Evolutionary conservation across 805 yeast genomes (phyloP), one percentile per base, ranked within the genome.

Genomic region (Metschnikowia rubicola): DNA sequence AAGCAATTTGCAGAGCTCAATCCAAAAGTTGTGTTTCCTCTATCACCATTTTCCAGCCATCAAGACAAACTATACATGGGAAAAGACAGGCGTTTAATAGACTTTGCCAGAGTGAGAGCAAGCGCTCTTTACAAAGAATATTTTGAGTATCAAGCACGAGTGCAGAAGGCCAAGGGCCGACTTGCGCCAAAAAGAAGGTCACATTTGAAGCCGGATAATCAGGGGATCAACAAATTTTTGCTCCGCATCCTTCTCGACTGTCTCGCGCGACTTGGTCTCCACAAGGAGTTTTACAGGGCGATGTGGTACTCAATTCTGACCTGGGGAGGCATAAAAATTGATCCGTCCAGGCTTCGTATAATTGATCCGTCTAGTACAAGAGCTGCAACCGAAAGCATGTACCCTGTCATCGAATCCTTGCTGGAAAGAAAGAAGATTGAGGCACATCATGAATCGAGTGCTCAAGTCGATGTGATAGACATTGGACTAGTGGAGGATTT

Each of bases 281-380:
- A 58, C 21, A 52, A 54, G 13, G 72, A 68, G 43, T 66, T 66
- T 44, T 48, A 63, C 31, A 44, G 56, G 17, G 59, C 64, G 6
- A 54, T 66, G 32, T 71, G 74, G 74, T 63, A 61, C 40, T 49
- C 62, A 2, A 56, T 71, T 31, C 55, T 57, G 45, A 58, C 58
- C 40, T 70, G 70, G 68, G 75, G 69, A 7, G 72, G 71, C 2
- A 40, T 53, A 34, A 41, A 39, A 30, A 35, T 53, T 4, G 52
- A 51, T 29, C 41, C 35, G 8, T 32, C 35, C 10, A 19, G 39
- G 19, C 48, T 53, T n/a, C 43, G 41, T 9, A 30, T 19, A 11
- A 26, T 13, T 4, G 26, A 31, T 4, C 32, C 35, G 7, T 29
- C 38, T 34, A 39, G 32, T 30, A 29, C 19, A 11, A 38, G 44